Base-by-base conservation (phyloP, 1,284 basidiomycete genomes). In the Leccinum griseonigrum region DNA sequence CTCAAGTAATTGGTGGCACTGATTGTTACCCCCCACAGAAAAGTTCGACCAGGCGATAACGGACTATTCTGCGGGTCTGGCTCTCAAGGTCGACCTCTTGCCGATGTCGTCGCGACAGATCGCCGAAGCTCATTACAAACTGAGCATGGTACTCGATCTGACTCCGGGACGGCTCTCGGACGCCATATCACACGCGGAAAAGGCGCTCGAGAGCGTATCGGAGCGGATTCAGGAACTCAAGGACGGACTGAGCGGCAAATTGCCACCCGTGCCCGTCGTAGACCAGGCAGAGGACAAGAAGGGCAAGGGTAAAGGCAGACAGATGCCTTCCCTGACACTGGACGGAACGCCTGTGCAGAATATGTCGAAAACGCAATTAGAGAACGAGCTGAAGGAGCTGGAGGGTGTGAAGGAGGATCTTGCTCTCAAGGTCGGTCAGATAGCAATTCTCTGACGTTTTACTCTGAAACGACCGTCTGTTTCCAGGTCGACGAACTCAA, bases 31-130 rank as follows among this genome's bases (percentile, higher is more conserved):
- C 40, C 43, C 16, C 18, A 26, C 76, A 95, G 94, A 97, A 75
- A 96, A 96, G 78, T 96, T 97, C 72, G 90, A 93, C 64, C 91
- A 95, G 74, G 94, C 94, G 0, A 91, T 94, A 59, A 81, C 82
- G 22, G 94, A 97, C 74, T 96, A 94, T 70, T 84, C 84, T 55
- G 82, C 85, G 0, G 91, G 88, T 1, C 83, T 95, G 11, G 74
- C 78, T 6, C 83, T 95, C 71, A 93, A 95, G 74, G 74, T 76
- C 29, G 78, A 83, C 11, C 79, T 95, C 26, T 83, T 95, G 5
- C 91, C 94, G 0, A 72, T 81, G 10, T 91, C 90, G 11, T 94
- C 93, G 9, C 87, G 94, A 54, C 90, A 94, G 67, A 87, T 96
- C 68, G 93, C 94, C 0, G 91, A 93, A 72, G 91, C 88, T 3